phyloP scores from a whole-genome alignment of 345 rosid species.

The Streptanthus diversifolius region DNA sequence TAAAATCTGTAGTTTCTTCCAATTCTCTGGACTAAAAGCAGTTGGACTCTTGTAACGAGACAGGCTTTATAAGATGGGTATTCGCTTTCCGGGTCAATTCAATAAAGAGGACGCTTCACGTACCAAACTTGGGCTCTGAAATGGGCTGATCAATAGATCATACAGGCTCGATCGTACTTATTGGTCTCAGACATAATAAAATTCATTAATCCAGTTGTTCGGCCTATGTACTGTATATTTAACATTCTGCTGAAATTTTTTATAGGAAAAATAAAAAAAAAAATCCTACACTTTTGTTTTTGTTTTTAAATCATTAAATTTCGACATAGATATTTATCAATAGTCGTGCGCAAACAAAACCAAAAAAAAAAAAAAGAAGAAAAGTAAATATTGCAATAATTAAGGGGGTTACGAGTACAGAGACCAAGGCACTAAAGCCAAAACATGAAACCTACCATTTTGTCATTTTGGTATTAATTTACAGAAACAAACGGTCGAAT shows the following conservation, averaged over 20 bases:
- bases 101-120: no score
- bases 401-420: not conserved
- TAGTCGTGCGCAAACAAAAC: not conserved
- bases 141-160: no score
- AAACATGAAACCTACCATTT: conserved; percentile 18
- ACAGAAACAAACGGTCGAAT: conserved; percentile 14
- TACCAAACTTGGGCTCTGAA: no score
- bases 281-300: not conserved
- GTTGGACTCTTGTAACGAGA: not conserved
- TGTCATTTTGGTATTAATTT: not conserved
- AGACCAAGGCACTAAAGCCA: not conserved
- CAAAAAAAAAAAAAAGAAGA: not conserved
- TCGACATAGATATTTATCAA: not conserved
- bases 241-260: not conserved
- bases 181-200: no score
- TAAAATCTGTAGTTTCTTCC: not conserved
- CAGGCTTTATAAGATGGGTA: not conserved
- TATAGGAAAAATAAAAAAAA: not conserved
- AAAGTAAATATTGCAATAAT: not conserved
- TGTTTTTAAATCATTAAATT: not conserved
- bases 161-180: no score
- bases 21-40: not conserved
- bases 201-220: not conserved
- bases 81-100: no score
- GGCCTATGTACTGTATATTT: not conserved